A percentile compares a stretch with the other conserved stretches of the same genome.
Conservation (phyloP, 306 rosid species). For the Inga oerstediana region DNA sequence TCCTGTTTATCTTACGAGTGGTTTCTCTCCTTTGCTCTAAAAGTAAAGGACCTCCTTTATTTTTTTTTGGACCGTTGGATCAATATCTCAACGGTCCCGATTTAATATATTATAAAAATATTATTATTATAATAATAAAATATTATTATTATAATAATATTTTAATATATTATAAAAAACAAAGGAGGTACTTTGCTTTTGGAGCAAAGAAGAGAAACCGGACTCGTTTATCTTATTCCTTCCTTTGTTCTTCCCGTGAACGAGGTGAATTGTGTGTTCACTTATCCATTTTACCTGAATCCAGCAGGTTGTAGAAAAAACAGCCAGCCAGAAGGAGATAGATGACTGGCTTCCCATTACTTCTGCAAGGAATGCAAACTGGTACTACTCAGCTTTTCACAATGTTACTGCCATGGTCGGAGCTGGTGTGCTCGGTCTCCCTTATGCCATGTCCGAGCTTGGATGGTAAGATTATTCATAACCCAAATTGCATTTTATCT, state of each 20-base stretch:
- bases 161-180: too few species aligned
- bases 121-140: too few species aligned
- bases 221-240: neutral
- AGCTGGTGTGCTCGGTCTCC: constrained; percentile 85
- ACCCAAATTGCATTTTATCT: neutral
- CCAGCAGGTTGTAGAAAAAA: constrained; percentile 37
- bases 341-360: constrained; percentile 89
- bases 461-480: constrained; percentile 61
- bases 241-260: neutral
- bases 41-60: too few species aligned
- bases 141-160: too few species aligned
- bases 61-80: too few species aligned
- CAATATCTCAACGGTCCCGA: too few species aligned
- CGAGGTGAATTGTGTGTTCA: neutral
- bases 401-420: constrained; percentile 94
- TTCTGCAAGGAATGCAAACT: constrained; percentile 76
- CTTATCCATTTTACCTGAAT: constrained; percentile 7
- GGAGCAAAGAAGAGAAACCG: too few species aligned
- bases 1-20: neutral
- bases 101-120: too few species aligned
- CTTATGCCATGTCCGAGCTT: constrained; percentile 67
- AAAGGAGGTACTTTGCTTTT: too few species aligned
- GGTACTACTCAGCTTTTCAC: constrained; percentile 95
- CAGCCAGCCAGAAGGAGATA: constrained; percentile 47
- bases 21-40: too few species aligned